These are phyloP conservation scores for Diversispora eburnea DNA, from an alignment of 192 early-diverging fungal species.

Conservation along the genomic window DNA sequence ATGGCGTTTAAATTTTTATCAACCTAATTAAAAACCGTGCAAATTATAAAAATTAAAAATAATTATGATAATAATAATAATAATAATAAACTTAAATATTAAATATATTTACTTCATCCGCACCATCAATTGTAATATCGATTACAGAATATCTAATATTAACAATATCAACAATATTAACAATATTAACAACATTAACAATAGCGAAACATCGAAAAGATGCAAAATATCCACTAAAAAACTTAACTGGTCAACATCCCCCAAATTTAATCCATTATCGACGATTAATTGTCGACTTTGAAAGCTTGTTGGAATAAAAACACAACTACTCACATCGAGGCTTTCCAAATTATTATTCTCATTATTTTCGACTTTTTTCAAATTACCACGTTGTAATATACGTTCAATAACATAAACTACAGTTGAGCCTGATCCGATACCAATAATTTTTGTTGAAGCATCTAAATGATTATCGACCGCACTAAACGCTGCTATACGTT, in stretches of 20 bases:
- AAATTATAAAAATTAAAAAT: too few species aligned
- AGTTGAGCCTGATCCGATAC: conserved; percentile 84
- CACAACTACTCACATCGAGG: conserved; percentile 12
- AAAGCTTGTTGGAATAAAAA: conserved; percentile 91
- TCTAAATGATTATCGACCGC: conserved; percentile 87
- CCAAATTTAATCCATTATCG: conserved; percentile 77
- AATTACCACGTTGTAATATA: conserved; percentile 60
- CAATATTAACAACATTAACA: neutral
- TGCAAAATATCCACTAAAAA: conserved; percentile 29
- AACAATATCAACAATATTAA: neutral
- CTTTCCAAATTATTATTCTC: too few species aligned
- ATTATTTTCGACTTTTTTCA: conserved; percentile 48
- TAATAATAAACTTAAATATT: neutral
- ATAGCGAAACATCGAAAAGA: conserved; percentile 9
- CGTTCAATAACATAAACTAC: conserved; percentile 86
- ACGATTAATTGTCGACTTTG: conserved; percentile 81
- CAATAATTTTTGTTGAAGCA: conserved; percentile 66
- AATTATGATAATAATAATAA: neutral
- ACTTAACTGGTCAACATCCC: conserved; percentile 60
- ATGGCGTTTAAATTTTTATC: conserved; percentile 86
- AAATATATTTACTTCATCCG: conserved; percentile 59
- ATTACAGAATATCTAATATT: conserved; percentile 59
- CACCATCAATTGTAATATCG: conserved; percentile 92
- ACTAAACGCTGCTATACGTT: conserved; percentile 79
- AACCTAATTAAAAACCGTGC: conserved; percentile 40